Percentiles rank a stretch among this genome's conserved stretches.
Evolutionary conservation across 352 stramenopile genomes (phyloP).

Genomic region (Pythium rhizo-oryzae): DNA sequence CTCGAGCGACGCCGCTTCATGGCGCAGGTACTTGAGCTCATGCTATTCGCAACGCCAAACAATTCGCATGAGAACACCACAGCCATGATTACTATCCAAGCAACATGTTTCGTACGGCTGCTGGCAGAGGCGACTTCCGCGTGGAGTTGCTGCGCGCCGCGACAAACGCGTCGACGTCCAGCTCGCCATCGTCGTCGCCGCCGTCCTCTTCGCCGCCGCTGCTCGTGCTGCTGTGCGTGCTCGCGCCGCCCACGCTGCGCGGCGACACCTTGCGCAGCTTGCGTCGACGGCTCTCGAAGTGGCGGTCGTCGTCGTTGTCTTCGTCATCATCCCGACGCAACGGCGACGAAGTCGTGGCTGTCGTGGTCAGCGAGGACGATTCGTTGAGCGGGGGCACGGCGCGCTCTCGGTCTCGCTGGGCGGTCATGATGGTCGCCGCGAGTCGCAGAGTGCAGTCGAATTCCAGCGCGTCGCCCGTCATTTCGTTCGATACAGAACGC

Average conservation of each 20-base stretch:
- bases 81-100: background rate
- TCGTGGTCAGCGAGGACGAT: background rate
- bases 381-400: background rate
- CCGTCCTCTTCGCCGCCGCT: conserved; percentile 17
- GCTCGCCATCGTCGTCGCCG: conserved; percentile 2
- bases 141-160: conserved; percentile 17
- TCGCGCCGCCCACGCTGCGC: conserved; percentile 6
- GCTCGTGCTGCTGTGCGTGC: conserved; percentile 11
- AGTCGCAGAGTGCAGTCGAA: conserved; percentile 19
- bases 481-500: background rate
- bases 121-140: conserved; percentile 15
- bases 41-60: conserved; percentile 29
- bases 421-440: conserved; percentile 15
- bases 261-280: conserved; percentile 23
- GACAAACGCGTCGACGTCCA: conserved; percentile 24
- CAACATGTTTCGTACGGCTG: conserved; percentile 8
- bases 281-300: background rate
- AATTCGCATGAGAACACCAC: background rate
- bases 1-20: conserved; percentile 40
- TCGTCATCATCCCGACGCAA: background rate
- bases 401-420: conserved; percentile 5
- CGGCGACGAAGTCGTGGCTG: background rate
- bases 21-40: conserved; percentile 50
- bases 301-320: background rate
- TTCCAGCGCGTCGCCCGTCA: conserved; percentile 1